Conservation (phyloP, 2,329 filamentous ascomycete genomes). For the Keithomyces neogunnii region DNA sequence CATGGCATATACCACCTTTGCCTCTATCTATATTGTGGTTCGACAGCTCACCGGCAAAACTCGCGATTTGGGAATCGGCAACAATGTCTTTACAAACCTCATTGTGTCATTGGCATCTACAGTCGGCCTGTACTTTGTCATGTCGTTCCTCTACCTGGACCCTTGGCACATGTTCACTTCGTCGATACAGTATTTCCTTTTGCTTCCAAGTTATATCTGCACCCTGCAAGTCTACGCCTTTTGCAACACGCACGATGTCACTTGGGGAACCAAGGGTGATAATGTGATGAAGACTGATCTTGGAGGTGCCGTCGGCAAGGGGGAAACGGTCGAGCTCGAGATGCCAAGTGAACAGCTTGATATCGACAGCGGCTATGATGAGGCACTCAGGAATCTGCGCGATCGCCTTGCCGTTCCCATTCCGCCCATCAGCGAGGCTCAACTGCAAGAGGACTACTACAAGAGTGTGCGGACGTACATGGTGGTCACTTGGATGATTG, state of each 20-base stretch:
- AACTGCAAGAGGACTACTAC: constrained; percentile 98
- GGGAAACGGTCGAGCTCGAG: constrained; percentile 81
- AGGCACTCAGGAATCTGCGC: constrained; percentile 89
- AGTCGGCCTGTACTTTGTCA: constrained; percentile 88
- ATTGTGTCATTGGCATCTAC: constrained; percentile 86
- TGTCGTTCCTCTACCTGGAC: constrained; percentile 93
- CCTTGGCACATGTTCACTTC: constrained; percentile 99
- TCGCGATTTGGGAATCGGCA: constrained; percentile 52
- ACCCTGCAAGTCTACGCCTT: constrained; percentile 97
- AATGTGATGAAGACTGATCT: constrained; percentile 91
- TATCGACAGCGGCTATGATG: constrained; percentile 95
- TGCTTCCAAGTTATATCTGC: constrained; percentile 91
- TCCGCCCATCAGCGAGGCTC: constrained; percentile 56
- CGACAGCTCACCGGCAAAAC: constrained; percentile 57
- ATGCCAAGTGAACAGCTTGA: constrained; percentile 98
- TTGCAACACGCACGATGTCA: constrained; percentile 98
- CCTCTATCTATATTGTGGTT: constrained; percentile 79
- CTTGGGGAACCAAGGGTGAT: constrained; percentile 98
- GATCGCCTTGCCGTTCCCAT: constrained; percentile 78
- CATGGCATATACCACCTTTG: constrained; percentile 93
- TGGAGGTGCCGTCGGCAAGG: constrained; percentile 72
- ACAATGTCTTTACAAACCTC: constrained; percentile 91
- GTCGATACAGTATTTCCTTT: constrained; percentile 81
- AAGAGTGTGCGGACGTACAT: constrained; percentile 95
- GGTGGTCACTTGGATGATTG: constrained; percentile 89